These are phyloP conservation scores for Gossypium bickii DNA, from an alignment of 345 rosid genomes.

Conservation along the genomic window DNA sequence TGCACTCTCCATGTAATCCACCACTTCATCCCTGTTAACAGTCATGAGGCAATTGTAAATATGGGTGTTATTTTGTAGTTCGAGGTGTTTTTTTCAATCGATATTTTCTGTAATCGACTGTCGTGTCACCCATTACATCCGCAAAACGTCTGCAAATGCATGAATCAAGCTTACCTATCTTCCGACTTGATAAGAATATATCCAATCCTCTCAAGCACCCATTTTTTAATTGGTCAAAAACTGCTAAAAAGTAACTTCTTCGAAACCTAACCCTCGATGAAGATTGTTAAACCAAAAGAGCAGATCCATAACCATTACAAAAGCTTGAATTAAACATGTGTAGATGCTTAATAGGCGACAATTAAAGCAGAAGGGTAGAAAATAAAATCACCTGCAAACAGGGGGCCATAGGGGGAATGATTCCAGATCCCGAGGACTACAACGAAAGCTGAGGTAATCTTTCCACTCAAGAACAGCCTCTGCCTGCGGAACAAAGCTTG, in stretches of 20 bases:
- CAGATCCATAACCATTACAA: background rate
- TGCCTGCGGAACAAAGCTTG: constrained; percentile 21
- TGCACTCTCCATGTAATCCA: constrained; percentile 21
- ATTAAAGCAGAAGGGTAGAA: background rate
- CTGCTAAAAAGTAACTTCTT: background rate
- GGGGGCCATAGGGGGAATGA: constrained; percentile 25
- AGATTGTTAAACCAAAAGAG: background rate
- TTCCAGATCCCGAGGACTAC: background rate
- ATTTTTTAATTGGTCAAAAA: background rate
- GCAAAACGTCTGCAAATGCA: too few relatives aligned
- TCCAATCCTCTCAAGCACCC: background rate
- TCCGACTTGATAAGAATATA: too few relatives aligned
- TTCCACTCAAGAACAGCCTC: constrained; percentile 26
- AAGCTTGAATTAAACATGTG: background rate
- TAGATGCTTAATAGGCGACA: background rate
- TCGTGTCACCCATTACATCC: too few relatives aligned
- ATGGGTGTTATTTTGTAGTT: too few relatives aligned
- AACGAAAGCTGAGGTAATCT: constrained; percentile 21
- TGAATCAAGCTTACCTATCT: background rate
- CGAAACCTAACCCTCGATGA: background rate
- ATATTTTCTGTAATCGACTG: too few relatives aligned
- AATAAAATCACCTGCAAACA: constrained; percentile 22
- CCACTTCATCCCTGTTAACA: constrained; percentile 7
- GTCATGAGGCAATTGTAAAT: too few relatives aligned
- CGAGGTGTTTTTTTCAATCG: too few relatives aligned